Base-by-base conservation (phyloP, 2,329 filamentous ascomycete genomes). In the Colletotrichum spinosum region DNA sequence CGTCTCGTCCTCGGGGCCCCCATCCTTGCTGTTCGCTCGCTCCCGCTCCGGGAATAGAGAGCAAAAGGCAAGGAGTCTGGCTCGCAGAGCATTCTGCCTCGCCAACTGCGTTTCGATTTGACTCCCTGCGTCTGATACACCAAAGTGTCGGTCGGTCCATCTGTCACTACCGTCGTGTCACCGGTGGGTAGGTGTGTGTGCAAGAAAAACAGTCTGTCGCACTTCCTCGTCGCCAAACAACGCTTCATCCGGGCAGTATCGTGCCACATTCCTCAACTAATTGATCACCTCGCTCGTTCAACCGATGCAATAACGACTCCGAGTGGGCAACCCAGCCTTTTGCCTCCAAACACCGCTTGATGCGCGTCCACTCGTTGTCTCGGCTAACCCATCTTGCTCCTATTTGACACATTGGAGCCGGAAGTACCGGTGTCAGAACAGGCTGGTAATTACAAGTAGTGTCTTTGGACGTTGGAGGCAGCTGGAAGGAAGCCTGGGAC, bases 111-210 rank as follows among this genome's bases (percentile, higher is more conserved):
- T n/a, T 39, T 25, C 17, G 15, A 15, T 37, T 38, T 49, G 37
- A 35, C 38, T 51, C 17, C 41, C 44, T 48, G 34, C 55, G 52
- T 63, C 59, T 63, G 63, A 42, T 42, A 60, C 58, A 49, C 62
- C 57, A 57, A 46, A 49, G 57, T 48, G 57, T 48, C 34, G 48
- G 52, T 60, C 59, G 63, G 58, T 44, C 59, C 34, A 44, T 66
- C 63, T 66, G 52, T 48, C 58, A 56, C 58, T 42, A 53, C 58
- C 41, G n/a, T 25, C 63, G 59, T 53, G 38, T 54, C 63, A 66
- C 58, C 41, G 52, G 42, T 25, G 49, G 25, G 25, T 25, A 25
- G 25, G 25, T 25, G 52, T 61, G 51, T 55, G 13, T 48, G n/a
- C 49, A 39, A 45, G 13, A 56, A n/a, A n/a, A n/a, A n/a, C 25